A percentile compares a stretch with the other conserved stretches of the same genome.
Conservation (phyloP, 2,329 filamentous ascomycete genomes). For the Pseudocercospora eumusae region DNA sequence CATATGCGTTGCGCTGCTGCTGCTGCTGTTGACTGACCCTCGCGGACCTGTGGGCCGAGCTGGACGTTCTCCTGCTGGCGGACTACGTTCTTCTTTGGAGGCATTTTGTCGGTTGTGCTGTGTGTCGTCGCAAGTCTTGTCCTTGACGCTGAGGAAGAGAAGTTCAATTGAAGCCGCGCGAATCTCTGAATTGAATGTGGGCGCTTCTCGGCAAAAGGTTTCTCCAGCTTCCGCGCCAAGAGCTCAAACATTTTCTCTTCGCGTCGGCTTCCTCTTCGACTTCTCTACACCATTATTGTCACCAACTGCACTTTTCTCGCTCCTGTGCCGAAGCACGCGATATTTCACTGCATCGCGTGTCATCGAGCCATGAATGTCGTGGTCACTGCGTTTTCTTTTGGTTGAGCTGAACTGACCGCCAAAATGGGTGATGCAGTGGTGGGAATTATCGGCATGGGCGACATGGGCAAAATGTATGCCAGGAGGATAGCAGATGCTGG, state of each 20-base stretch:
- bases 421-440: conserved; percentile 71
- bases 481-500: conserved; percentile 83
- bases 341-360: background rate
- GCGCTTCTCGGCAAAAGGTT: background rate
- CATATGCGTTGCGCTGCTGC: conserved; percentile 14
- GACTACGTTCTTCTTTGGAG: conserved; percentile 86
- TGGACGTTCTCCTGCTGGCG: conserved; percentile 94
- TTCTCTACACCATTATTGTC: background rate
- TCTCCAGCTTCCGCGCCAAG: background rate
- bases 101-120: conserved; percentile 63
- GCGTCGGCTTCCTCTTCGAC: background rate
- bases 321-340: background rate
- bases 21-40: conserved; percentile 63
- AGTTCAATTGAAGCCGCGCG: background rate
- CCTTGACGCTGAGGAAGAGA: conserved; percentile 23
- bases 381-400: conserved; percentile 9
- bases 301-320: background rate
- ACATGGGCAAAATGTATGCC: conserved; percentile 99
- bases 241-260: background rate
- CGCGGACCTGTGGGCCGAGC: conserved; percentile 92
- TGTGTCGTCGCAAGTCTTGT: conserved; percentile 30
- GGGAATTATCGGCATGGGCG: conserved; percentile 97
- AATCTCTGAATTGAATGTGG: conserved; percentile 15
- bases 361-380: conserved; percentile 15
- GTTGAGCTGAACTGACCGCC: conserved; percentile 26